These are phyloP conservation scores for Boletellus ananas DNA, from an alignment of 768 basidiomycete species.

Conservation along the genomic window DNA sequence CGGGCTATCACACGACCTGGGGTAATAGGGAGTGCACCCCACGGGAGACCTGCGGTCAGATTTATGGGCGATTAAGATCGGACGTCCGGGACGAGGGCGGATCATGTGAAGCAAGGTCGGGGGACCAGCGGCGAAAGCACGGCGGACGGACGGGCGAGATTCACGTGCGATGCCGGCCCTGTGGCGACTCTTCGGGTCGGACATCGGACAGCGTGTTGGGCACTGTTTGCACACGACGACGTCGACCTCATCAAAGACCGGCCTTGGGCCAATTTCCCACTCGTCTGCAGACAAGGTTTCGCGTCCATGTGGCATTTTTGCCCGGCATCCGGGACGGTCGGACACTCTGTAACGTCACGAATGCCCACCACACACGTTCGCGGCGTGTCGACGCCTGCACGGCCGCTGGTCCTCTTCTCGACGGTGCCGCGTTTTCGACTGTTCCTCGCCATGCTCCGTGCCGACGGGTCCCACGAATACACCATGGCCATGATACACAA, in stretches of 20 bases:
- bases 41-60: constrained; percentile 18
- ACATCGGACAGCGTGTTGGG: neutral
- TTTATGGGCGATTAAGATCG: constrained; percentile 16
- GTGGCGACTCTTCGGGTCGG: no score
- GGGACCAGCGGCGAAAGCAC: constrained; percentile 13
- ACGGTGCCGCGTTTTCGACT: neutral
- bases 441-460: constrained; percentile 2
- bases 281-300: constrained; percentile 1
- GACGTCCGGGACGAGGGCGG: constrained; percentile 12
- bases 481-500: constrained; percentile 12
- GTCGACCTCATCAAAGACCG: constrained; percentile 1
- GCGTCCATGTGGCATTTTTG: neutral
- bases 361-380: neutral
- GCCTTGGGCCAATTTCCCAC: neutral
- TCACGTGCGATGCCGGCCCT: no score
- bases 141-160: constrained; percentile 8
- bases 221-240: neutral
- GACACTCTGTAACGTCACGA: neutral
- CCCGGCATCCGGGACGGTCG: constrained; percentile 7
- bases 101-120: constrained; percentile 21
- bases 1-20: constrained; percentile 26
- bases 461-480: neutral
- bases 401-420: neutral
- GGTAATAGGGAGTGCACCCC: constrained; percentile 27
- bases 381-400: neutral